Percentiles rank a stretch among this genome's conserved stretches.
Evolutionary conservation across 1,284 basidiomycete species (phyloP).

Genomic region (Anthracocystis walkeri): DNA sequence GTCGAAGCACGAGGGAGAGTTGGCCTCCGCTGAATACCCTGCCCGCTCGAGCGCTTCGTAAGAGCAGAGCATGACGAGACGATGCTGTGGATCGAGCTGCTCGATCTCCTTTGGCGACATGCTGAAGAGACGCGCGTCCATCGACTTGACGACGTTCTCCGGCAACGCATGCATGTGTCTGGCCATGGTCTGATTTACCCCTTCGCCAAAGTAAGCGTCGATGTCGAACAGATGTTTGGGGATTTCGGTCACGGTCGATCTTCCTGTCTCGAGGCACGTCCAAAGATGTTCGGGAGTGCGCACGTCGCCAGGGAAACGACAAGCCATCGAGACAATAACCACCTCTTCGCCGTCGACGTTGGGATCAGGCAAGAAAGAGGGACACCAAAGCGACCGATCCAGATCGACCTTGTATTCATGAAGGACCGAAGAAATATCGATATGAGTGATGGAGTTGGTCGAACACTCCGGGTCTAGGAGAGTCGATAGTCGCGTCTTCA

Average conservation of each 20-base stretch:
- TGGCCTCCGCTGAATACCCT: conserved; percentile 42
- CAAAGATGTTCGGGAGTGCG: conserved; percentile 46
- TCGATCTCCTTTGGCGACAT: conserved; percentile 57
- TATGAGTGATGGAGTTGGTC: neutral
- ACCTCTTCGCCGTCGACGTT: conserved; percentile 43
- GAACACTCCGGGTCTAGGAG: neutral
- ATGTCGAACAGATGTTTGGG: conserved; percentile 53
- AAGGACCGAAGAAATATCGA: conserved; percentile 19
- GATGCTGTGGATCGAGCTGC: conserved; percentile 56
- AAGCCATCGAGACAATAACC: conserved; percentile 51
- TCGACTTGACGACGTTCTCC: conserved; percentile 35
- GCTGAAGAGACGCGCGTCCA: conserved; percentile 53
- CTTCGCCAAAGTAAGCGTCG: conserved; percentile 41
- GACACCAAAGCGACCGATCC: neutral
- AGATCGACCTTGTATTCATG: neutral
- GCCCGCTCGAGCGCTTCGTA: conserved; percentile 53
- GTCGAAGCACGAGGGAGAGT: conserved; percentile 44
- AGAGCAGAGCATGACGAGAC: conserved; percentile 45
- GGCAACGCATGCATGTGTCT: conserved; percentile 51
- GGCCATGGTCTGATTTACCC: conserved; percentile 41
- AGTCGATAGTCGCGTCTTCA: conserved; percentile 10
- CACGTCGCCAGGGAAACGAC: conserved; percentile 52
- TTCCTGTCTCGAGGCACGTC: conserved; percentile 45
- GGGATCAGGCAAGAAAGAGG: neutral
- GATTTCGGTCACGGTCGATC: conserved; percentile 37